These are phyloP conservation scores for Jamesozyma piceae DNA, from an alignment of 805 yeast genomes.

Conservation along the genomic window DNA sequence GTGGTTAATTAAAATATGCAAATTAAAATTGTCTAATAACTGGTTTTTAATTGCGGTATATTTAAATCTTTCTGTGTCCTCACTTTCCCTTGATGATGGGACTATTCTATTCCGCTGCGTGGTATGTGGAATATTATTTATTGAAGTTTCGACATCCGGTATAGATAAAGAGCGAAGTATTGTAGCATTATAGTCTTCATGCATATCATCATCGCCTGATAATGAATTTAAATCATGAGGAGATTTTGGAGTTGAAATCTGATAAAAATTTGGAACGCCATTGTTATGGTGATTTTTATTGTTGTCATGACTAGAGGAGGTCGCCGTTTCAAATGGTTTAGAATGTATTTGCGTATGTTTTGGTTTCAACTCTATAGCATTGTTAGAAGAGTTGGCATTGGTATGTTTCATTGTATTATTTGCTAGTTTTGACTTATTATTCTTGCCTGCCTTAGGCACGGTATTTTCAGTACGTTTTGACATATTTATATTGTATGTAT, in stretches of 20 bases:
- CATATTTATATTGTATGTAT: not conserved
- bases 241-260: slow-evolving; percentile 37
- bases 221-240: slow-evolving; percentile 32
- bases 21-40: slow-evolving; percentile 41
- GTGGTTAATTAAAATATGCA: slow-evolving; percentile 53
- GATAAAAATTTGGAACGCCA: slow-evolving; percentile 20
- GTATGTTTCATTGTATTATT: not conserved
- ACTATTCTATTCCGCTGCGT: not conserved
- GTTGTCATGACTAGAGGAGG: no score
- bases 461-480: not conserved
- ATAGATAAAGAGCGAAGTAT: not conserved
- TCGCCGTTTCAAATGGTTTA: no score
- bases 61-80: slow-evolving; percentile 24
- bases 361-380: no score
- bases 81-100: slow-evolving; percentile 15
- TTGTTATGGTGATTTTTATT: no score
- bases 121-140: not conserved
- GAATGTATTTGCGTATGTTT: no score
- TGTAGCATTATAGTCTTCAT: slow-evolving; percentile 2
- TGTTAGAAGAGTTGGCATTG: not conserved
- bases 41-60: slow-evolving; percentile 28
- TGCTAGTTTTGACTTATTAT: not conserved
- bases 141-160: not conserved
- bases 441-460: not conserved
- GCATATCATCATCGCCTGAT: slow-evolving; percentile 15